Percentiles rank a stretch among this genome's conserved stretches.
Conservation (phyloP, 441 rosid species). For the Pelargonium fulgidum region DNA sequence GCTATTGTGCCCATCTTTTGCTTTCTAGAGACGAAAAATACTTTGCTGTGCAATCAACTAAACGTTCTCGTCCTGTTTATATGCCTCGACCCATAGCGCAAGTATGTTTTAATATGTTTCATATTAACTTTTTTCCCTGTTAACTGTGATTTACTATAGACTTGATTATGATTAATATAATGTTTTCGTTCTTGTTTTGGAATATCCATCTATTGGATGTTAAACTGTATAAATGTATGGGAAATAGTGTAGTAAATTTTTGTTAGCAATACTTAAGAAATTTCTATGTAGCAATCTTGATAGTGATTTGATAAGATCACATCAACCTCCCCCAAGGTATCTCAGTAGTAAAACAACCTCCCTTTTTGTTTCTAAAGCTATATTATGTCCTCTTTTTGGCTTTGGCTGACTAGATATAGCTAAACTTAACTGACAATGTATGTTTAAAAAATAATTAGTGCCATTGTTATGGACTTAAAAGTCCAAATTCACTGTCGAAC, state of each 20-base stretch:
- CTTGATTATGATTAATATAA: background rate
- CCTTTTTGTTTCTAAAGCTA: background rate
- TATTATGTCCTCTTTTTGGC: too few species aligned
- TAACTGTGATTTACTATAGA: background rate
- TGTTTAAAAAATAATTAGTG: too few species aligned
- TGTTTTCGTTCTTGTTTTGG: background rate
- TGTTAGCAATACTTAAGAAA: background rate
- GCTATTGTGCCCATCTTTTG: conserved; percentile 91
- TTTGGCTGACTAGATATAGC: too few species aligned
- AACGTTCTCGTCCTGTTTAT: conserved; percentile 61
- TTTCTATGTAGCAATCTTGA: too few species aligned
- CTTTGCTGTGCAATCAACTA: conserved; percentile 57
- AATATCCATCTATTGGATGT: background rate
- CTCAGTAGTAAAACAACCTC: background rate
- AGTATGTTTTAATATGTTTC: conserved; percentile 31
- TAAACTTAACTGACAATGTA: too few species aligned
- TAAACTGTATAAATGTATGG: background rate
- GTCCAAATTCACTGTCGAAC: too few species aligned
- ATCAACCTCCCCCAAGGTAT: background rate
- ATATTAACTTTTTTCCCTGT: background rate
- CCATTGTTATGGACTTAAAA: too few species aligned
- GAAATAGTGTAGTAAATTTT: background rate
- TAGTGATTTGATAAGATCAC: background rate
- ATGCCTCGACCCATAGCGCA: conserved; percentile 66
- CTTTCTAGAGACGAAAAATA: conserved; percentile 76